Base-by-base conservation (phyloP, 1,284 basidiomycete species). In the Heterobasidion occidentale region DNA sequence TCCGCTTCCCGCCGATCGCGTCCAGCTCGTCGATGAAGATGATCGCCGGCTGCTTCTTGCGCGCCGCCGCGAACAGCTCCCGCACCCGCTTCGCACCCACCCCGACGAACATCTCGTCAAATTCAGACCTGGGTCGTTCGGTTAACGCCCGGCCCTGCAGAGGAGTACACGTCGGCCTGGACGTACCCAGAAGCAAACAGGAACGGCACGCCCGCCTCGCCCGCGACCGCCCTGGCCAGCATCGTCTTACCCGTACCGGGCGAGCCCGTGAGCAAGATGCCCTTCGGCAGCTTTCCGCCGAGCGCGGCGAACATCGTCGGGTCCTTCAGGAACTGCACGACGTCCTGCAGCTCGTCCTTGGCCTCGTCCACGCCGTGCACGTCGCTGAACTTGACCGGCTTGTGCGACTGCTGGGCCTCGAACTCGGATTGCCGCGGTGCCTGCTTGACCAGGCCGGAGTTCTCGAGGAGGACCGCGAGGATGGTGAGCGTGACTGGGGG, bases 31-130 rank as follows among this genome's bases (percentile, higher is more conserved):
- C 93, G 64, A 96, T 96, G 71, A 96, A 96, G 61, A 96, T 93
- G 69, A 96, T 96, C 54, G 86, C 92, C 2, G 97, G 96, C 58
- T 96, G 85, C 68, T 94, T 93, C 73, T 97, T 96, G 58, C 94
- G 85, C 17, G 97, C 97, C 9, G 94, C 86, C 27, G 91, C 88
- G 66, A 99, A 99, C 8, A 99, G 83, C 62, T 99, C 97, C 44
- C 97, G 84, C 36, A 99, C 92, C 34, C 97, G 88, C 70, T 97
- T 96, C 36, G 97, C 96, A 58, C 94, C 94, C 51, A 96, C 92
- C 57, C 94, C 94, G 55, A 97, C 94, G 68, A 93, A 94, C 86
- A 98, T 96, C 70, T 99, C 96, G 69, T 99, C 97, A 62, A 99
- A 98, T 67, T 97, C 94, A 51, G 94, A 95, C 14, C 92, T 94